A percentile compares a stretch with the other conserved stretches of the same genome.
These are phyloP conservation scores for Syncephalastrum monosporum DNA, from an alignment of 371 early-diverging fungal species.

Conservation along the genomic window DNA sequence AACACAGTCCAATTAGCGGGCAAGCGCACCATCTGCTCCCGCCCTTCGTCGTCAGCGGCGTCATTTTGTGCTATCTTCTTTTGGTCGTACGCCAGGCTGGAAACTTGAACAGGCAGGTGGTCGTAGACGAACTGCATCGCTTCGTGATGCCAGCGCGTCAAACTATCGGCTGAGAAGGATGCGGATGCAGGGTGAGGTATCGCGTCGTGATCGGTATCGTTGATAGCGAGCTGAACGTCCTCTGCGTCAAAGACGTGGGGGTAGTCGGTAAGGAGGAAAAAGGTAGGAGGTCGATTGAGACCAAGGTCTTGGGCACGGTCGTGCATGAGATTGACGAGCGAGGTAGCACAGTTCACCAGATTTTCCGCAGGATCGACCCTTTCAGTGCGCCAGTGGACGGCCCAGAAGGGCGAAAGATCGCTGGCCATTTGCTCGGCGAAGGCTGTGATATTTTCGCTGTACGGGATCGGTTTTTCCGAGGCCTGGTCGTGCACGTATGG, in stretches of 20 bases:
- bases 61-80: too few species aligned
- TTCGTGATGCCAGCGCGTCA: constrained; percentile 25
- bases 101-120: constrained; percentile 21
- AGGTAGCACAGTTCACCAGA: constrained; percentile 26
- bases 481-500: constrained; percentile 29
- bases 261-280: constrained; percentile 37
- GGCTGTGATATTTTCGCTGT: constrained; percentile 21
- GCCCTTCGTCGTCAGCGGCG: neutral
- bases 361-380: constrained; percentile 22
- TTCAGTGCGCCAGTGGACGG: constrained; percentile 42
- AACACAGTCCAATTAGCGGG: constrained; percentile 33
- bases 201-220: neutral
- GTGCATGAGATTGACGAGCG: constrained; percentile 15
- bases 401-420: constrained; percentile 24
- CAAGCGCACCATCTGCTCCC: neutral
- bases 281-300: constrained; percentile 9
- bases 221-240: constrained; percentile 14
- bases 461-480: constrained; percentile 24
- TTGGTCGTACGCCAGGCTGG: constrained; percentile 16
- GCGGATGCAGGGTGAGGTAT: constrained; percentile 18
- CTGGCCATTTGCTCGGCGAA: constrained; percentile 18
- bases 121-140: constrained; percentile 30
- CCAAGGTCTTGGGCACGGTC: neutral
- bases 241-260: constrained; percentile 25
- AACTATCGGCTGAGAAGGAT: constrained; percentile 16